phyloP scores from a whole-genome alignment of 2,329 filamentous ascomycete genomes.

The Berkeleyomyces basicola region DNA sequence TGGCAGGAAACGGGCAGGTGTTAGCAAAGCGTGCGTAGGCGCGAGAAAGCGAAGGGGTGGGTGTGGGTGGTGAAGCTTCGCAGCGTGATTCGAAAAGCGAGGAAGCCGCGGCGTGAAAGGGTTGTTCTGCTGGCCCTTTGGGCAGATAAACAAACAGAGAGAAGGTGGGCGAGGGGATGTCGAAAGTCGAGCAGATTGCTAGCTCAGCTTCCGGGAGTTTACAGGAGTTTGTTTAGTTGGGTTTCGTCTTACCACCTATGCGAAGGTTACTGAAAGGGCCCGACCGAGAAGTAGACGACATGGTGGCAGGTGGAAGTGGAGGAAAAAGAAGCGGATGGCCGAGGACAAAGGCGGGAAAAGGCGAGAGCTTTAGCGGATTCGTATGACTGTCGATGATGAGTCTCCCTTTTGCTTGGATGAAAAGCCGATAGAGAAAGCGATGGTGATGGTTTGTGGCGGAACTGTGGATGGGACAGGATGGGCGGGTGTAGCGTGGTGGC shows the following conservation, averaged over 20 bases:
- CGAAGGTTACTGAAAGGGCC: constrained; percentile 74
- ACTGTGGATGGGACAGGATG: constrained; percentile 2
- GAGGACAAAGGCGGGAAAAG: not conserved
- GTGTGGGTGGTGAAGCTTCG: too few species aligned
- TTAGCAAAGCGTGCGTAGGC: constrained; percentile 14
- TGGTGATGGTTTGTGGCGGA: constrained; percentile 6
- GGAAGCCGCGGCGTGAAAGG: not conserved
- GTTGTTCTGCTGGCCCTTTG: not conserved
- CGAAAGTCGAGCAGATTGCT: not conserved
- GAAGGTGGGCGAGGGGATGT: not conserved
- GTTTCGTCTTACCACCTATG: constrained; percentile 73
- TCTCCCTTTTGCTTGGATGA: constrained; percentile 1
- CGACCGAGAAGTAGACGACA: constrained; percentile 37
- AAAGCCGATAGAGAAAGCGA: not conserved
- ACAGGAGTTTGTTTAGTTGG: constrained; percentile 2
- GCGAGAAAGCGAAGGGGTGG: not conserved
- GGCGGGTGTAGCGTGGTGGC: constrained; percentile 2
- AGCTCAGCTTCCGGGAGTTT: not conserved
- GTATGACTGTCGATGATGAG: not conserved
- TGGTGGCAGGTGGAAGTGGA: not conserved
- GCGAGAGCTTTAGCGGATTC: not conserved
- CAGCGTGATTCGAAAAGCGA: too few species aligned
- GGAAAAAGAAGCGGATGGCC: not conserved
- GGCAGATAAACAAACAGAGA: constrained; percentile 9
- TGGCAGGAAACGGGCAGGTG: constrained; percentile 16